A percentile compares a stretch with the other conserved stretches of the same genome.
These are phyloP conservation scores for Microdochium paspali DNA, from an alignment of 2,329 filamentous ascomycete species.

Conservation along the genomic window DNA sequence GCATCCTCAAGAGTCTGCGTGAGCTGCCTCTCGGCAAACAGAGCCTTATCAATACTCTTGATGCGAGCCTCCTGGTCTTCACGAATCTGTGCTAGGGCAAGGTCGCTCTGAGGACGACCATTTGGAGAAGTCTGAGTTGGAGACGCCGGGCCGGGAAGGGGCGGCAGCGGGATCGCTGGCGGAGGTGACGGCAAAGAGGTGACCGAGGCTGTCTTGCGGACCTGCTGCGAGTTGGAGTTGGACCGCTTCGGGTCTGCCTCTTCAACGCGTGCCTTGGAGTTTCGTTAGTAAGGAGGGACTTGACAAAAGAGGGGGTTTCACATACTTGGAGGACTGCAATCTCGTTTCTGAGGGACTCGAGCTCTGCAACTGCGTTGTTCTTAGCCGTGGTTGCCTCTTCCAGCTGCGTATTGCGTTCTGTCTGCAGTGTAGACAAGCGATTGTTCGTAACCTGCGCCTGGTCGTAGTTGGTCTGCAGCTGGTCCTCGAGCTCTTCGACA, in stretches of 20 bases:
- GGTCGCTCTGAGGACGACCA: conserved; percentile 69
- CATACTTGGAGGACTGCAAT: conserved; percentile 70
- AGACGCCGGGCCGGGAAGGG: conserved; percentile 56
- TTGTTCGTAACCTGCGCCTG: conserved; percentile 81
- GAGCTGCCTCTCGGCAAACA: conserved; percentile 91
- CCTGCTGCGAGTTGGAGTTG: conserved; percentile 53
- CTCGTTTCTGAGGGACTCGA: conserved; percentile 59
- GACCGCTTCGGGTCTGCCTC: conserved; percentile 39
- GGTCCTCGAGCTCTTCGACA: conserved; percentile 93
- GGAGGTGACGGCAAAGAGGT: conserved; percentile 85
- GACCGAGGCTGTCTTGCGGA: conserved; percentile 78
- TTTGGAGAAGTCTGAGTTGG: conserved; percentile 36
- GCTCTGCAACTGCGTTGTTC: conserved; percentile 53
- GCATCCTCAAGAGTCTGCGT: conserved; percentile 94
- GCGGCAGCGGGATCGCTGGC: conserved; percentile 90
- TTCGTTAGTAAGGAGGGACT: conserved; percentile 13
- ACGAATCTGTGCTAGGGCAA: conserved; percentile 65
- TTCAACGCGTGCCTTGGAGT: conserved; percentile 17
- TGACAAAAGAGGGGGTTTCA: neutral
- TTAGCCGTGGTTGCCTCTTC: conserved; percentile 68
- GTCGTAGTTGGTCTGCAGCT: conserved; percentile 90
- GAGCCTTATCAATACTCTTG: conserved; percentile 90
- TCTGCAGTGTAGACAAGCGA: conserved; percentile 72
- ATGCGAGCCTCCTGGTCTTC: conserved; percentile 96
- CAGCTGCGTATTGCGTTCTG: conserved; percentile 63